Base-by-base conservation (phyloP, 1,139 yeast species). In the Nematodospora anomalae region DNA sequence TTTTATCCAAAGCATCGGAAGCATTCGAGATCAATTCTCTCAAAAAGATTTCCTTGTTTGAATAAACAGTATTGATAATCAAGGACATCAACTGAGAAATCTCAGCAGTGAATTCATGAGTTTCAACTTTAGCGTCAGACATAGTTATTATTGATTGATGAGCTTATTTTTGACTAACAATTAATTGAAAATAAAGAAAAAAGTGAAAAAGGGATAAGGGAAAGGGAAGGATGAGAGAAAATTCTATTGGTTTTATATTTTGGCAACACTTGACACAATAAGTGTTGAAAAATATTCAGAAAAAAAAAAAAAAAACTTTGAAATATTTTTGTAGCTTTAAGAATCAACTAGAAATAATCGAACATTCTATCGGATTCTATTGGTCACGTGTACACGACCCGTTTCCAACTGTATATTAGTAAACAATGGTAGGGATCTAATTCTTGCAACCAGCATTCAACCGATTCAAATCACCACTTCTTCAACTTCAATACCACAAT, bases 1-100 rank as follows among this genome's bases (percentile, higher is more conserved):
- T 89, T 75, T 94, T 94, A 74, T 94, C 85, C 49, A 92, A 69
- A 14, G 90, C 83, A 44, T 64, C 64, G 15, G 96, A 90, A 46
- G 97, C 97, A 72, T 94, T 94, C 51, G 98, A 94, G 61, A 94
- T 88, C 77, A 94, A 80, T 71, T 94, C 99, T 85, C 99, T 90
- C 64, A 94, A 78, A 83, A 94, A 94, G 61, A 94, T 92, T 72
- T 94, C 99, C 78, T 94, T 94, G 83, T 94, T 94, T 42, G 98
- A 92, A 74, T 94, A 94, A 61, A 94, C 99, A 43, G 99, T 94
- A 88, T 94, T 94, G 76, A 94, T 92, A 89, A 94, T 89, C 80
- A 92, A 83, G 68, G 97, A 87, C 97, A 94, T 86, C 82, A 94
- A 80, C 95, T 92, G 98, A 83, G 97, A 86, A 72, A 92, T 94